Base-by-base conservation (phyloP, 306 rosid species). In the Vigna nakashimae region DNA sequence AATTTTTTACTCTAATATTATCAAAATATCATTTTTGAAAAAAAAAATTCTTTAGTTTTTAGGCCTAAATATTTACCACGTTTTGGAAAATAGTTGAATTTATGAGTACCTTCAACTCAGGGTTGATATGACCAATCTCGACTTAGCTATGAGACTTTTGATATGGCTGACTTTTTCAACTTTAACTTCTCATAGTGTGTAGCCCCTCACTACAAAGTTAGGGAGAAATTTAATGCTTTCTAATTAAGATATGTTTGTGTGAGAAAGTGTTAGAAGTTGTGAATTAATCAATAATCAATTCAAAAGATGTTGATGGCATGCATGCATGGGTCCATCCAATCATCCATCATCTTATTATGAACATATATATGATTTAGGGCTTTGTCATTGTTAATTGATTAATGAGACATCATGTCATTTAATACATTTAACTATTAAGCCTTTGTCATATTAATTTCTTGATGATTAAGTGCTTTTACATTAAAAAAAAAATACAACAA, bases 151-250 rank as follows among this genome's bases (percentile, higher is more conserved):
- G 4, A 10, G 8, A 5, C 36, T 8, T 22, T 34, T 57, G 36
- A 57, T 57, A 22, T 12, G 36, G 11, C 64, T 24, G 5, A 30
- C 24, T 11, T 16, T 42, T 42, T 26, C 34, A 1, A 57, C 17
- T 59, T 28, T 4, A 14, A n/a, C 40, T n/a, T 63, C 15, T 36
- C 46, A 3, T 7, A 34, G 69, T 32, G 69, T 32, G 67, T 58
- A 26, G 65, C 65, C 38, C 64, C 63, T 56, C 2, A 26, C 64
- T 34, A 24, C 38, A 58, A 58, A 58, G 4, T 24, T 3, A 58
- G 65, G 38, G 65, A 4, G 17, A 58, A 26, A 58, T 58, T 58
- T 10, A 58, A 58, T 58, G 65, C 38, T 58, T 58, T 38, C 38
- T 26, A 58, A 57, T 11, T 30, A 30, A 22, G 17, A 59, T 7